These are phyloP conservation scores for Mycena latifolia DNA, from an alignment of 768 basidiomycete genomes.

Conservation along the genomic window DNA sequence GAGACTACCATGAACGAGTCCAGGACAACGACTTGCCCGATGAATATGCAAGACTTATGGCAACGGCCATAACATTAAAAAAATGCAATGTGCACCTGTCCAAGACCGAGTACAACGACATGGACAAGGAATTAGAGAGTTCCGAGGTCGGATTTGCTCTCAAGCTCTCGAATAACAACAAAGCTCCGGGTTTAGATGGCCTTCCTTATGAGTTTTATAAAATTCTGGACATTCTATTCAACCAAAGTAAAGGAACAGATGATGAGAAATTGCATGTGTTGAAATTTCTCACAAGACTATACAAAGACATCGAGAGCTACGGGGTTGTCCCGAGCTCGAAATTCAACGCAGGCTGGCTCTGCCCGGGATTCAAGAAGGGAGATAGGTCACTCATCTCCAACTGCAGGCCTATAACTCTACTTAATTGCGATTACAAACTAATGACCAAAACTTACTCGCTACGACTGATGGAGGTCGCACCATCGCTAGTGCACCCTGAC, in stretches of 20 bases:
- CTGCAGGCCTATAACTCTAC: not conserved
- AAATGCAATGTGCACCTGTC: not conserved
- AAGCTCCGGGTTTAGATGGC: too few species aligned
- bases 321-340: not conserved
- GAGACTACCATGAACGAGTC: not conserved
- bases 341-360: not conserved
- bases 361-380: not conserved
- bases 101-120: not conserved
- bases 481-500: not conserved
- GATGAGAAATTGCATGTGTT: not conserved
- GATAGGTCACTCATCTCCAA: not conserved
- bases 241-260: not conserved
- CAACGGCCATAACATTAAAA: not conserved
- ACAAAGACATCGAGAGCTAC: slow-evolving; percentile 10
- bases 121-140: not conserved
- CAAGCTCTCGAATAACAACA: too few species aligned
- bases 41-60: not conserved
- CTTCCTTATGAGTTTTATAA: too few species aligned
- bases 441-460: slow-evolving; percentile 7
- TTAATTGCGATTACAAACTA: not conserved
- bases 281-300: not conserved
- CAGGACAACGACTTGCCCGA: not conserved
- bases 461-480: not conserved
- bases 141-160: too few species aligned
- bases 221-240: too few species aligned